Percentiles rank a stretch among this genome's conserved stretches.
Conservation (phyloP, 306 rosid species). For the Pterocarpus macrocarpus region DNA sequence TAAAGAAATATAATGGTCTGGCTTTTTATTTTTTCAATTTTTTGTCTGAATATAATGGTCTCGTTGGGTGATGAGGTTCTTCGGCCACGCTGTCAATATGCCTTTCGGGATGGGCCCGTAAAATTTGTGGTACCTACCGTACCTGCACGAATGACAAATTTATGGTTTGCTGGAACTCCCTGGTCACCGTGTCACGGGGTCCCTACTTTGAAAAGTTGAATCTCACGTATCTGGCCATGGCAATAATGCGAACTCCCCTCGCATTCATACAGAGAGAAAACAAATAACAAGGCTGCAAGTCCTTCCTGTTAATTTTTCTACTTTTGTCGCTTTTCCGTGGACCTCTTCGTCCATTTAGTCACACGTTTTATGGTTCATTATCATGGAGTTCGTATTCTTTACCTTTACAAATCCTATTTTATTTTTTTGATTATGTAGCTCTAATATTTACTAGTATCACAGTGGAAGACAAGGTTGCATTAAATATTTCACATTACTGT, state of each 20-base stretch:
- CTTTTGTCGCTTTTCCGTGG: constrained; percentile 20
- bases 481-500: neutral
- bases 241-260: constrained; percentile 42
- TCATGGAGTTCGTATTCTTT: constrained; percentile 29
- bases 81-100: neutral
- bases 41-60: neutral
- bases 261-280: constrained; percentile 34
- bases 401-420: neutral
- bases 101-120: constrained; percentile 11
- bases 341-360: constrained; percentile 29
- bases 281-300: constrained; percentile 38
- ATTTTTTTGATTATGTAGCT: neutral
- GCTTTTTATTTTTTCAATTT: too few relatives aligned
- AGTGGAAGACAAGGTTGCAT: neutral
- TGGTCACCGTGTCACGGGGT: constrained; percentile 22
- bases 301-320: constrained; percentile 25
- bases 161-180: constrained; percentile 47
- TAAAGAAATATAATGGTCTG: neutral
- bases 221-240: constrained; percentile 32
- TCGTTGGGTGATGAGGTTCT: neutral
- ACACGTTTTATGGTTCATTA: constrained; percentile 39
- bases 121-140: constrained; percentile 24
- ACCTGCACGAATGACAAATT: constrained; percentile 54
- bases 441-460: neutral
- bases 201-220: constrained; percentile 37